Base-by-base conservation (phyloP, 2,329 filamentous ascomycete species). In the Clonostachys rhizophaga region DNA sequence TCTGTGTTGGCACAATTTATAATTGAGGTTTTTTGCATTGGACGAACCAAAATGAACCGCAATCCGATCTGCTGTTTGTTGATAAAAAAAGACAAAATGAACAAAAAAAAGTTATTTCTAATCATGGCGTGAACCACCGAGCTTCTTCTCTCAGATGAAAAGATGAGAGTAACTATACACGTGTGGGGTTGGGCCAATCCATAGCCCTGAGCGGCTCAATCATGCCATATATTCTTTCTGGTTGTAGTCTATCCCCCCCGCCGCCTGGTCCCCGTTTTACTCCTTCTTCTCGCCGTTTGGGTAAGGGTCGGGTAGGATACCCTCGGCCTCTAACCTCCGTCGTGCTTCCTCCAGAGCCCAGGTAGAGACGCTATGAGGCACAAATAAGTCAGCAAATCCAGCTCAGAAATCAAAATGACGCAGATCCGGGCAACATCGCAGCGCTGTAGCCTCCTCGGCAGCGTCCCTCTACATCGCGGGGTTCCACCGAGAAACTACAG, bases 301-400 rank as follows among this genome's bases (percentile, higher is more conserved):
- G 47, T 72, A 68, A 39, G 88, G 86, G 61, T 96, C 92, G 62
- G 89, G 83, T 63, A 97, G 73, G 64, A 97, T 91, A 50, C 94
- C 94, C 76, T 99, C 94, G 50, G 84, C 87, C 75, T 99, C 94
- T 79, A 99, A 84, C 75, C 94, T 82, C 75, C 94, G 83, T 64
- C 94, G 83, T 46, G 94, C 94, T 75, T 99, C 94, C 73, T 99
- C 94, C 40, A 99, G 83, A 53, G 94, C 94, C 94, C 94, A 99
- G 47, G 92, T 97, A 77, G 97, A 94, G 83, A 99, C 96, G 69
- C 94, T 99, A 60, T 51, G 49, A 33, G 14, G 24, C 13, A 40
- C 24, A 34, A 33, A 17, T 44, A 12, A 12, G 48, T 49, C 40
- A 49, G 48, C 34, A 49, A 49, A 24, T 24, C 49, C 40, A 35